Evolutionary conservation across 2,329 filamentous ascomycete genomes (phyloP).

Genomic region (Rhynchosporium agropyri): DNA sequence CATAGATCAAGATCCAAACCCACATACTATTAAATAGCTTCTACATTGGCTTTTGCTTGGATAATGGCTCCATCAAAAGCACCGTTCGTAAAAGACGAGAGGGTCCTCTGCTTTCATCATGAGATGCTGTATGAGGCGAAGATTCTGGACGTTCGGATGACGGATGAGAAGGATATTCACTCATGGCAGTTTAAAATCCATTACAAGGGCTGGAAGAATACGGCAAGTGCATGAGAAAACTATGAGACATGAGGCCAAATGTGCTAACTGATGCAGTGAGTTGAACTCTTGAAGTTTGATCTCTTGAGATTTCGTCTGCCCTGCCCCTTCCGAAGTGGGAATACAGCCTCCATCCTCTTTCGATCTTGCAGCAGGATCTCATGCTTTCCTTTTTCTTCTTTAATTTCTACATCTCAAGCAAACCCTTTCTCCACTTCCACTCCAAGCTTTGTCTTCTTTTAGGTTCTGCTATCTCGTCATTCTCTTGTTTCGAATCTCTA

Average conservation of each 20-base stretch:
- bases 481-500: slow-evolving; percentile 24
- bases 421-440: not conserved
- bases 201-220: slow-evolving; percentile 99
- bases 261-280: slow-evolving; percentile 27
- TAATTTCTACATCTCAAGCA: not conserved
- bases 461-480: slow-evolving; percentile 36
- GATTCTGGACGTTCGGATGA: slow-evolving; percentile 75
- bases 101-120: slow-evolving; percentile 94
- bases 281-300: slow-evolving; percentile 10
- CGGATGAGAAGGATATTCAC: slow-evolving; percentile 62
- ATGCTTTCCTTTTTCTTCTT: not conserved
- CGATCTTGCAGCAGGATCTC: not conserved
- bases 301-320: not conserved
- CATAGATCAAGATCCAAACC: not conserved
- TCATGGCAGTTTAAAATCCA: slow-evolving; percentile 89
- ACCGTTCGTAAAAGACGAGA: slow-evolving; percentile 72
- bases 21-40: too few species aligned
- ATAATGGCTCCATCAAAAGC: slow-evolving; percentile 42
- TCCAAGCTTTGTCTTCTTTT: not conserved
- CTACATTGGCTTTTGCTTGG: too few species aligned
- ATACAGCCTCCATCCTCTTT: slow-evolving; percentile 5
- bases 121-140: slow-evolving; percentile 98
- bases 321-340: slow-evolving; percentile 27
- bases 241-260: slow-evolving; percentile 4
- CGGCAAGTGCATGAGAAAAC: slow-evolving; percentile 53